Evolutionary conservation across 768 basidiomycete genomes (phyloP).

Genomic region (Auricularia sp.): DNA sequence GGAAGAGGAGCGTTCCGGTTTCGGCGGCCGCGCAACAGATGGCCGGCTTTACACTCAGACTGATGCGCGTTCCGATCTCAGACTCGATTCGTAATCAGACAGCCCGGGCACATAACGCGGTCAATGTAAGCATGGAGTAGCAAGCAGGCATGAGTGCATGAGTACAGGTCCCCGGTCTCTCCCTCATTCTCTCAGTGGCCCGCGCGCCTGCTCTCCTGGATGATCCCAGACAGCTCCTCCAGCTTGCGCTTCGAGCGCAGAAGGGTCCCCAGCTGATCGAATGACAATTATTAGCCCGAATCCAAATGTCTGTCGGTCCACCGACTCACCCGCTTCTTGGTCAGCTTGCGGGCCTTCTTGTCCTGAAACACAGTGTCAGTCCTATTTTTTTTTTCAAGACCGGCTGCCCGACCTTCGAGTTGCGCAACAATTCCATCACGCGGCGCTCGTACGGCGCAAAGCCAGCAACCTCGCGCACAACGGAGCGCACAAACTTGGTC

Average conservation of each 20-base stretch:
- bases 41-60: no score
- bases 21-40: no score
- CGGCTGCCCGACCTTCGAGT: constrained; percentile 62
- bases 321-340: constrained; percentile 92
- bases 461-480: constrained; percentile 94
- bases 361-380: constrained; percentile 44
- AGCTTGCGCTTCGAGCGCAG: constrained; percentile 97
- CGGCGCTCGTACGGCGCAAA: constrained; percentile 97
- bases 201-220: constrained; percentile 84
- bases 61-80: no score
- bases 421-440: constrained; percentile 95
- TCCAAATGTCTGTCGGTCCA: not conserved
- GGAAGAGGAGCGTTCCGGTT: no score
- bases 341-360: constrained; percentile 98
- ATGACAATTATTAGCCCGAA: not conserved
- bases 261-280: constrained; percentile 81
- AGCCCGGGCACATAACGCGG: not conserved
- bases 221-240: constrained; percentile 86
- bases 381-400: not conserved
- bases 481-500: constrained; percentile 87
- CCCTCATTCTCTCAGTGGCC: constrained; percentile 30
- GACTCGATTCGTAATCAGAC: not conserved
- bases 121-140: not conserved
- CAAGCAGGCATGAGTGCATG: not conserved
- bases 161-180: no score